Conservation (phyloP, 106 monocot genomes). For the Phalaenopsis equestris region DNA sequence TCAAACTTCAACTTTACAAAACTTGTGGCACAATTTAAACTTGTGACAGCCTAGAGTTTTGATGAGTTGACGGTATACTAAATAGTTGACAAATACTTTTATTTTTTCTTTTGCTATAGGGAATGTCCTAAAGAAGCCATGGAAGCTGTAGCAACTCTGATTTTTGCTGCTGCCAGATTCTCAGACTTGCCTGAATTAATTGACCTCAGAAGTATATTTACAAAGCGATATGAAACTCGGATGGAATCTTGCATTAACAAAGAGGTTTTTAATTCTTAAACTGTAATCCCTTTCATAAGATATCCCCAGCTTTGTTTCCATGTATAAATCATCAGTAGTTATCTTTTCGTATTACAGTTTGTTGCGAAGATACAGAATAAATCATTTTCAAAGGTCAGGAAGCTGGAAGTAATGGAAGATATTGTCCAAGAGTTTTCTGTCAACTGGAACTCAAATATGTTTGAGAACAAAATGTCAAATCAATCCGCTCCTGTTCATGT, state of each 20-base stretch:
- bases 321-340: background rate
- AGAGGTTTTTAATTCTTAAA: slow-evolving; percentile 44
- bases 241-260: slow-evolving; percentile 46
- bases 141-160: slow-evolving; percentile 74
- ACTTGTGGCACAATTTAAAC: too few species aligned
- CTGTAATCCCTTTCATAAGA: background rate
- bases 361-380: slow-evolving; percentile 44
- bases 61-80: too few species aligned
- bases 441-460: slow-evolving; percentile 33
- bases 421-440: slow-evolving; percentile 64
- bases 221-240: slow-evolving; percentile 40
- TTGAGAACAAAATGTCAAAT: slow-evolving; percentile 23
- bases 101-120: slow-evolving; percentile 19
- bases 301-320: background rate
- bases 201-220: slow-evolving; percentile 54
- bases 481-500: slow-evolving; percentile 17
- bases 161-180: slow-evolving; percentile 91
- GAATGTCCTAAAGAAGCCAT: slow-evolving; percentile 70
- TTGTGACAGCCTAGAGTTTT: too few species aligned
- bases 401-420: slow-evolving; percentile 59
- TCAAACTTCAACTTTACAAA: too few species aligned
- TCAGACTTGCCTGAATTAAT: slow-evolving; percentile 74
- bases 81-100: background rate
- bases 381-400: slow-evolving; percentile 48
- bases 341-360: slow-evolving; percentile 27